Base-by-base conservation (phyloP, 2,329 filamentous ascomycete species). In the Hysterium pulicare region DNA sequence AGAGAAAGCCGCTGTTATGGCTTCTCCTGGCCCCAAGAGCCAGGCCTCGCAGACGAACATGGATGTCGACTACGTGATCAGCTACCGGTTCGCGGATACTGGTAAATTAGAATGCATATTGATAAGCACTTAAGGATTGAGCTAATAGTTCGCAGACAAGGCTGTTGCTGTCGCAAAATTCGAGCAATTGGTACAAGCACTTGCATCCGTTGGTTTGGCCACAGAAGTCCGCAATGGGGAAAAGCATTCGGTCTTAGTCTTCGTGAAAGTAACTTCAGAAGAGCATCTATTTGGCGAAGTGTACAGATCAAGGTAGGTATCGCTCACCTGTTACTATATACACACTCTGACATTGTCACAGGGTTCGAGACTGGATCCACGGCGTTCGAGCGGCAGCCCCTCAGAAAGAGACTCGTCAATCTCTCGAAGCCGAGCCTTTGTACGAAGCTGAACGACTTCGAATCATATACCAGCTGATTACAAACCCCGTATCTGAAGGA, bases 361-460 rank as follows among this genome's bases (percentile, higher is more conserved):
- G 93, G 50, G 83, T 96, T 15, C 87, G 90, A 62, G 93, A 97
- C 69, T 98, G 90, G 89, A 81, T 97, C 24, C 86, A 93, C 62
- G 90, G 90, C 40, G 85, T 96, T 41, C 84, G 89, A 49, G 78
- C 86, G 38, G 79, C 81, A 16, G 83, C 89, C 26, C 91, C 91
- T 0, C 78, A 82, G 42, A 84, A 82, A 59, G 83, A 94, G 52
- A 81, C 88, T 15, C 71, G 78, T 36, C 74, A 81, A 45, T 79
- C 83, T 11, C 78, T 94, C 40, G 73, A 83, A 45, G 72, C 79
- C 13, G 85, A 95, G 53, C 86, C 90, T 1, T 77, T 96, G 44
- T 88, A 84, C 30, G 88, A 95, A 61, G 87, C 91, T 17, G 93
- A 98, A 71, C 79, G 90, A 35, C 79, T 95, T 33, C 83, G 93